Evolutionary conservation across 768 basidiomycete genomes (phyloP).

Genomic region (Auricularia sp.): DNA sequence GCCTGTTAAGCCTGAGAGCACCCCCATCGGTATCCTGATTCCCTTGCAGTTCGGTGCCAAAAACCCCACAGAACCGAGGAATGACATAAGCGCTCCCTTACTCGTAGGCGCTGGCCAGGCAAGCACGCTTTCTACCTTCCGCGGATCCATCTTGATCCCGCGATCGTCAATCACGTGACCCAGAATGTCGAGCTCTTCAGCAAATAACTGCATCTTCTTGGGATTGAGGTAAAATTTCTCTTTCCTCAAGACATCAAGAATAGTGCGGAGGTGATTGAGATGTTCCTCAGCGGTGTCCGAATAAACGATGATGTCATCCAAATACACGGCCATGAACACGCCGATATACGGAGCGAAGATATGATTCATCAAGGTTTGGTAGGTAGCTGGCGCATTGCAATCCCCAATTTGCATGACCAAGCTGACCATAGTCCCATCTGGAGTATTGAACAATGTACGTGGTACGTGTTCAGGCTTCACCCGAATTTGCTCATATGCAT

Average conservation of each 20-base stretch:
- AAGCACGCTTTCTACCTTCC: slow-evolving; percentile 13
- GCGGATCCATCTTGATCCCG: slow-evolving; percentile 16
- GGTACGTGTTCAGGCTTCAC: slow-evolving; percentile 21
- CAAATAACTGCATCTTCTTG: slow-evolving; percentile 26
- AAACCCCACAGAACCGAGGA: slow-evolving; percentile 14
- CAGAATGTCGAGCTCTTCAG: slow-evolving; percentile 16
- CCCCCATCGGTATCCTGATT: background rate
- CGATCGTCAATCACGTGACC: slow-evolving; percentile 14
- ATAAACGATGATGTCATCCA: slow-evolving; percentile 28
- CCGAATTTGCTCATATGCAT: slow-evolving; percentile 14
- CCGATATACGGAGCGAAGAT: slow-evolving; percentile 24
- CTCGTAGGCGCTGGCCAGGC: slow-evolving; percentile 16
- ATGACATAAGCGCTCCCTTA: slow-evolving; percentile 8
- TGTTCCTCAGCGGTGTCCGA: slow-evolving; percentile 22
- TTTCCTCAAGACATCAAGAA: slow-evolving; percentile 24
- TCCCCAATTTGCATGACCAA: slow-evolving; percentile 23
- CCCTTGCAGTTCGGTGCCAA: slow-evolving; percentile 13
- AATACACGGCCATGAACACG: slow-evolving; percentile 25
- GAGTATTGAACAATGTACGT: slow-evolving; percentile 18
- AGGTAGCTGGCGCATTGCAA: slow-evolving; percentile 26
- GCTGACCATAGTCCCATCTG: slow-evolving; percentile 25
- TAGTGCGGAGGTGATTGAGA: slow-evolving; percentile 18
- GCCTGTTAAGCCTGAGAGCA: no score
- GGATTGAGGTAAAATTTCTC: slow-evolving; percentile 29
- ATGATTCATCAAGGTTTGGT: slow-evolving; percentile 35